Conservation (phyloP, 441 rosid genomes). For the Erodium moschatum region DNA sequence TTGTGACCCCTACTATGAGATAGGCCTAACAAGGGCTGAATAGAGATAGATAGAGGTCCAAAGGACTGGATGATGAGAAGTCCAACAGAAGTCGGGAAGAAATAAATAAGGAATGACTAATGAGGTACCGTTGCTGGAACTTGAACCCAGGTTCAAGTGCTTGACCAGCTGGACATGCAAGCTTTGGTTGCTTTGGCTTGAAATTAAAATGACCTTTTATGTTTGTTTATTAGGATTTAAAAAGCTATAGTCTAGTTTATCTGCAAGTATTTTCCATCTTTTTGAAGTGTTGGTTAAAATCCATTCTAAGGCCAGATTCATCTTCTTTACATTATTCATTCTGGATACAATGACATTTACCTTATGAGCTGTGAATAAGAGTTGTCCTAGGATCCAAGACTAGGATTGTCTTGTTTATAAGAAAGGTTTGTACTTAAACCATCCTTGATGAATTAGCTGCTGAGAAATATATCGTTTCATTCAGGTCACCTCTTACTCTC, state of each 20-base stretch:
- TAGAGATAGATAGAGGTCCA: too few relatives aligned
- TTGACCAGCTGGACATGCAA: too few relatives aligned
- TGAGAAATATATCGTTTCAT: slow-evolving; percentile 15
- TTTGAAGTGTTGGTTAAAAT: neutral
- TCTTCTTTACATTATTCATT: neutral
- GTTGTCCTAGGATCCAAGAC: neutral
- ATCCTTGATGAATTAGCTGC: neutral
- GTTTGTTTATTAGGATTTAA: neutral
- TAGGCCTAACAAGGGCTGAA: too few relatives aligned
- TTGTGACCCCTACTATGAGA: too few relatives aligned
- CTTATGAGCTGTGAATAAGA: neutral
- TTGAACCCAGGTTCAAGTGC: too few relatives aligned
- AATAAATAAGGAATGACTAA: too few relatives aligned
- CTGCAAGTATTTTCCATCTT: neutral
- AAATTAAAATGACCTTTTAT: neutral
- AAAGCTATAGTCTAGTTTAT: neutral
- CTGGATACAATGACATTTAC: neutral
- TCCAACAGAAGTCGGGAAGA: too few relatives aligned
- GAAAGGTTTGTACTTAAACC: too few relatives aligned
- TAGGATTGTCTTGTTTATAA: neutral
- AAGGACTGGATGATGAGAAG: too few relatives aligned
- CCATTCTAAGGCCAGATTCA: neutral
- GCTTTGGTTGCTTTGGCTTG: neutral
- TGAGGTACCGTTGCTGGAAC: too few relatives aligned
- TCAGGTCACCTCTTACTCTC: slow-evolving; percentile 87